Base-by-base conservation (phyloP, 305 asterid species). In the Fraxinus paxiana region DNA sequence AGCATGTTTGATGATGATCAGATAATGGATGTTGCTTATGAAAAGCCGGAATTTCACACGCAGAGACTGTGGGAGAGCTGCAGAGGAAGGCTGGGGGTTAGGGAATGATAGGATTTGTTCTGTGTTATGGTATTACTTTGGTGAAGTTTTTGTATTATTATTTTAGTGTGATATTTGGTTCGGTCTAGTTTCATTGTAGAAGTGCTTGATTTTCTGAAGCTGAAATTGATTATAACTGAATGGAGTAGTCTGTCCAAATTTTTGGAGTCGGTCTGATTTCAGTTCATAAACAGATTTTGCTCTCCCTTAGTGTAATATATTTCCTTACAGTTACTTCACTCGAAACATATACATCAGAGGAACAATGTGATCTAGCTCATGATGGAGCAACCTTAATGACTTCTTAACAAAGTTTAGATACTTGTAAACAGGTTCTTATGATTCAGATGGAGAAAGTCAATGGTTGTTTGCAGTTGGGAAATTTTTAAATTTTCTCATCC, bases 341-440 rank as follows among this genome's bases (percentile, higher is more conserved):
- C 20, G 72, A 43, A 73, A 77, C 13, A 28, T 37, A 67, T 63
- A 31, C 6, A 18, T 35, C 28, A 15, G 20, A 51, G 56, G 54
- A 75, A n/a, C 77, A 35, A 10, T 24, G 20, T 61, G 75, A 73
- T 65, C 67, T 54, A 51, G 54, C 76, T 48, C 18, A 63, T 82
- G 56, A 56, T 77, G 59, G 59, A 73, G 75, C 73, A 59, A 33
- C 73, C 43, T 51, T 26, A 79, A 76, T 76, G 85, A 20, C 77
- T 83, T 73, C 26, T 35, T 78, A 12, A 51, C 31, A 51, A 67
- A 38, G 18, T 28, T 10, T 26, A 28, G n/a, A 28, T 67, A 12
- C 73, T 4, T 12, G 34, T 28, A 67, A 63, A 61, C 13, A 65
- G 13, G 73, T 65, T 61, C 70, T 22, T 24, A 20, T 7, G 73